These are phyloP conservation scores for Platismatia glauca DNA, from an alignment of 495 filamentous ascomycete genomes.

Conservation along the genomic window DNA sequence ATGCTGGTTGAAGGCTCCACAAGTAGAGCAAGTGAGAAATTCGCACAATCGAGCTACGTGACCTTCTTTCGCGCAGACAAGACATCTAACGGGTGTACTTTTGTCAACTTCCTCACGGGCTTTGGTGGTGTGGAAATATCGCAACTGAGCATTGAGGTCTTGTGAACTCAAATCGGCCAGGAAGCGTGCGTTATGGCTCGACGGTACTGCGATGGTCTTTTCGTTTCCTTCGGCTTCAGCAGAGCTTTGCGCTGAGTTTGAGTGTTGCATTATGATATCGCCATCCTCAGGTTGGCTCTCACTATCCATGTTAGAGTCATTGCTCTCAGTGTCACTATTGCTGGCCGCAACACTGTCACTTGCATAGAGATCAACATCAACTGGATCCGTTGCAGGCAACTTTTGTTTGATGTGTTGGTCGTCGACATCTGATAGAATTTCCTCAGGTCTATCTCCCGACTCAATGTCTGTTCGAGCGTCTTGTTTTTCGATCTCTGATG, in stretches of 20 bases:
- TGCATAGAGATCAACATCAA: neutral
- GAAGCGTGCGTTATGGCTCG: slow-evolving; percentile 5
- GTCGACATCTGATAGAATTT: neutral
- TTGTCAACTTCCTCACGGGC: slow-evolving; percentile 53
- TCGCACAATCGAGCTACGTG: slow-evolving; percentile 41
- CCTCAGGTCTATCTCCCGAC: neutral
- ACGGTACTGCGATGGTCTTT: neutral
- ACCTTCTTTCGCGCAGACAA: slow-evolving; percentile 41
- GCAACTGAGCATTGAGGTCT: slow-evolving; percentile 37
- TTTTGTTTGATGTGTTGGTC: neutral
- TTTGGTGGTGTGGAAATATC: slow-evolving; percentile 46
- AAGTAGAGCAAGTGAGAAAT: slow-evolving; percentile 21
- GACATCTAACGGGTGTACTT: slow-evolving; percentile 49
- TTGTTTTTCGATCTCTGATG: neutral
- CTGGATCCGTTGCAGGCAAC: neutral
- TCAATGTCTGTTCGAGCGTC: neutral
- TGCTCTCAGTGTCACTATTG: slow-evolving; percentile 44
- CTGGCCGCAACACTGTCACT: slow-evolving; percentile 25
- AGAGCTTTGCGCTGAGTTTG: slow-evolving; percentile 34
- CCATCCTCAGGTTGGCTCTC: slow-evolving; percentile 40
- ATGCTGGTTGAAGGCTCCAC: slow-evolving; percentile 20
- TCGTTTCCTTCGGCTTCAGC: slow-evolving; percentile 17
- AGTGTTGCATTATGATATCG: slow-evolving; percentile 29
- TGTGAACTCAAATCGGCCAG: slow-evolving; percentile 37
- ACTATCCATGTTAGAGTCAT: slow-evolving; percentile 41